These are phyloP conservation scores for Eudorina sp. DNA, from an alignment of 139 green algal species.

Conservation along the genomic window DNA sequence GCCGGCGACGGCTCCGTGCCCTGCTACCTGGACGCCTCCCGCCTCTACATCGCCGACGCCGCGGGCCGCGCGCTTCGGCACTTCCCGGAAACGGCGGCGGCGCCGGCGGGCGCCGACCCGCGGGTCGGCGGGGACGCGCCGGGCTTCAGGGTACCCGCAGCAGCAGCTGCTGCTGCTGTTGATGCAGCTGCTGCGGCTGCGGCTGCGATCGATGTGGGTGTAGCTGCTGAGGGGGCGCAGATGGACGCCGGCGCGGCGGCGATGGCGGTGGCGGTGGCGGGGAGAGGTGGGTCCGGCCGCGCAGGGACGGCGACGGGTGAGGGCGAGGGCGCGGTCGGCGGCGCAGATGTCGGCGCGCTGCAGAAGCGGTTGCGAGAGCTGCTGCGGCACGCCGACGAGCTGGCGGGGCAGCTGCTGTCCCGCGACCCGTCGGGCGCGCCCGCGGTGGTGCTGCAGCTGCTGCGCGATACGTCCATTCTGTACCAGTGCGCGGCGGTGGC, in stretches of 20 bases:
- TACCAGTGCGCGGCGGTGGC: not conserved
- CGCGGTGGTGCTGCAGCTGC: slow-evolving; percentile 1
- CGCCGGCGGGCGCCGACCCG: too few relatives aligned
- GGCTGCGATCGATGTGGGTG: not conserved
- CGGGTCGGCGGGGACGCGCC: too few relatives aligned
- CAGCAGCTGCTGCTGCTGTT: not conserved
- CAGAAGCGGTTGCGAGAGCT: not conserved
- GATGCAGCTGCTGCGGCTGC: not conserved
- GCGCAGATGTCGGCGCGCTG: not conserved
- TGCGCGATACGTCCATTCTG: not conserved
- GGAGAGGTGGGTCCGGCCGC: too few relatives aligned
- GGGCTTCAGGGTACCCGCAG: not conserved
- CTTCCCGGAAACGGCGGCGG: not conserved
- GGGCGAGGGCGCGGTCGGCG: not conserved
- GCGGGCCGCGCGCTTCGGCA: not conserved
- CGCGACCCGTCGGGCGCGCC: not conserved
- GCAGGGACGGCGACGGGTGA: too few relatives aligned
- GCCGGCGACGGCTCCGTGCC: slow-evolving; percentile 1
- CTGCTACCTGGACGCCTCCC: not conserved
- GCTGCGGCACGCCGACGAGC: not conserved
- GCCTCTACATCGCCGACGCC: slow-evolving; percentile 17
- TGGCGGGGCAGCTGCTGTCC: not conserved
- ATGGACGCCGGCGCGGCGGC: too few relatives aligned
- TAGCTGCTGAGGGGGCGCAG: too few relatives aligned
- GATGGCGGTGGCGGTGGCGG: not conserved